Conservation (phyloP, 2,329 filamentous ascomycete species). For the Neonectria sp. region DNA sequence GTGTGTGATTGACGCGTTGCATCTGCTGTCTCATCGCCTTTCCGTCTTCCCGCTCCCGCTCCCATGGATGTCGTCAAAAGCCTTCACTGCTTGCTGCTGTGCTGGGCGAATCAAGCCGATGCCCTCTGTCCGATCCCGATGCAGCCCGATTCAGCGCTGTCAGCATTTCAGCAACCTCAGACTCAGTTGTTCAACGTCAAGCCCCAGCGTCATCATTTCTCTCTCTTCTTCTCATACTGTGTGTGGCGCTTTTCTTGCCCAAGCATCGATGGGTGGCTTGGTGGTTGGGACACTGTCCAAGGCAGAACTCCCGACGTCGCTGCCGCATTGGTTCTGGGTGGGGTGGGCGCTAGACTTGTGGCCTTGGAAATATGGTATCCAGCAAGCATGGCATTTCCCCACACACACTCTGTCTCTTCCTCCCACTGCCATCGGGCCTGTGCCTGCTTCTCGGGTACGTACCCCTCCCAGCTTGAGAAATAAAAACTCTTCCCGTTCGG, state of each 20-base stretch:
- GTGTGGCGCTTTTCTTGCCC: slow-evolving; percentile 27
- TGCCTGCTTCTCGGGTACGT: slow-evolving; percentile 10
- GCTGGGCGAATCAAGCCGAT: slow-evolving; percentile 22
- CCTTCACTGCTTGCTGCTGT: slow-evolving; percentile 12
- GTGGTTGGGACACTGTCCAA: neutral
- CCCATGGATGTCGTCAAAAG: neutral
- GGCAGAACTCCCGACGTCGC: slow-evolving; percentile 9
- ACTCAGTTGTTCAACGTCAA: neutral
- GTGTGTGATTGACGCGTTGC: neutral
- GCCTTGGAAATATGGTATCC: slow-evolving; percentile 34
- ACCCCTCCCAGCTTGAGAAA: slow-evolving; percentile 18
- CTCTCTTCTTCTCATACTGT: slow-evolving; percentile 36
- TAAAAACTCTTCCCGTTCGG: slow-evolving; percentile 25
- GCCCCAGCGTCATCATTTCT: slow-evolving; percentile 2
- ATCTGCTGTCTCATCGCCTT: neutral
- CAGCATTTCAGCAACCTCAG: slow-evolving; percentile 7
- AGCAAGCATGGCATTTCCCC: slow-evolving; percentile 19
- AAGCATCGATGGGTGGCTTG: neutral
- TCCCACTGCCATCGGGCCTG: slow-evolving; percentile 2
- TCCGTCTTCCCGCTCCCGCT: slow-evolving; percentile 11
- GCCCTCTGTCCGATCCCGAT: slow-evolving; percentile 11
- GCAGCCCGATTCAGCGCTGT: slow-evolving; percentile 16
- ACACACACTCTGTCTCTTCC: slow-evolving; percentile 36
- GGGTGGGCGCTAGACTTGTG: slow-evolving; percentile 12
- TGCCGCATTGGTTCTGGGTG: slow-evolving; percentile 29